Evolutionary conservation across 352 stramenopile species (phyloP), one percentile per base, ranked within the genome.

Genomic region (Phytopythium oedochilum): DNA sequence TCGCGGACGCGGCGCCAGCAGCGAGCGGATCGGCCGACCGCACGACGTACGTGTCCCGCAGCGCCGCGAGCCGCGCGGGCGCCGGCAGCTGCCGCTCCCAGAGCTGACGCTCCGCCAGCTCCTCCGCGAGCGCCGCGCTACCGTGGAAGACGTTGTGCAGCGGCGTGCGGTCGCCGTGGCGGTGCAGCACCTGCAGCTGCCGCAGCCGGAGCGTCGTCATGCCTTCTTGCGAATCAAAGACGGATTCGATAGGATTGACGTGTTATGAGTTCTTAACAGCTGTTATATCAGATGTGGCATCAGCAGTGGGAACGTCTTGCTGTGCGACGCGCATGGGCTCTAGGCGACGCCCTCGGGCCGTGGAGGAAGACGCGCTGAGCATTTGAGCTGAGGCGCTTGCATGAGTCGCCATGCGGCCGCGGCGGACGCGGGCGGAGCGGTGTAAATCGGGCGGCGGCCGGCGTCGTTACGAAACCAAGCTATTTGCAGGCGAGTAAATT

Each of bases 101-200:
- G 2, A 69, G 65, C 47, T 60, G 50, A 14, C 54, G 60, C 58
- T 89, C 83, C 12, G 73, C 49, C 20, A 69, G 47, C 36, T 76
- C 81, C 1, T 52, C 40, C 7, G 59, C 67, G 2, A 58, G 34
- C 49, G 51, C 55, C 20, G 23, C 55, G 23, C 55, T 61, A n/a
- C 60, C 70, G 47, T 70, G 55, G 46, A 85, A 89, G 38, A 92
- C 75, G 55, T 94, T 94, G 43, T 66, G 57, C 53, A 94, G 66
- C 36, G 83, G 83, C 47, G 77, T 89, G 42, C 83, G 83, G 65
- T 94, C 83, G 14, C 83, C 83, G 57, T 94, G 83, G 39, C 83
- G 83, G 50, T 92, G 83, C 34, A 90, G 60, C 48, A 94, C 65
- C 56, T 94, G 83, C 57, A 94, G 58, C 61, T 92, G 83, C 18